These are phyloP conservation scores for Schizochytrium sp. DNA, from an alignment of 108 stramenopile species.

Conservation along the genomic window DNA sequence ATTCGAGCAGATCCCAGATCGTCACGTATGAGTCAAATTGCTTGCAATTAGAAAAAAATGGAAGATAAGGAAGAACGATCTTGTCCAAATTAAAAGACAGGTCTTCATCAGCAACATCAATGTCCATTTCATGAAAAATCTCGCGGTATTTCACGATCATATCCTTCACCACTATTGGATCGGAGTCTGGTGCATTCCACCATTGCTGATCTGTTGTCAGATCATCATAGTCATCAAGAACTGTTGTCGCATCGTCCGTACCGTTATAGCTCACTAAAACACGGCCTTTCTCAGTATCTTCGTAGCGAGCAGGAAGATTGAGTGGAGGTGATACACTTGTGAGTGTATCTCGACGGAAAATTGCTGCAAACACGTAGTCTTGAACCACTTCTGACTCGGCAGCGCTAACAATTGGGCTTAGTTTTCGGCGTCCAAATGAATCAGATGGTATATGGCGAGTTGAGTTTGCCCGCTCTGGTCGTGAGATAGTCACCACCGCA, in stretches of 20 bases:
- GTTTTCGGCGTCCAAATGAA: neutral
- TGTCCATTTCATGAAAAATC: conserved; percentile 78
- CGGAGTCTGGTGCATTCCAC: conserved; percentile 76
- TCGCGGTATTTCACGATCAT: conserved; percentile 82
- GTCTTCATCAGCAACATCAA: neutral
- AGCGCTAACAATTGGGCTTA: conserved; percentile 33
- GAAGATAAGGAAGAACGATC: conserved; percentile 83
- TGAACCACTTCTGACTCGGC: neutral
- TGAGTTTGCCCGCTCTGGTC: conserved; percentile 69
- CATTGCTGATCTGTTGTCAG: conserved; percentile 66
- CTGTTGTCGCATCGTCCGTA: conserved; percentile 63
- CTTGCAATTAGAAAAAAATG: conserved; percentile 85
- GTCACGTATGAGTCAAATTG: conserved; percentile 81
- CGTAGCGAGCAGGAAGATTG: conserved; percentile 85
- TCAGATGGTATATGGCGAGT: conserved; percentile 32
- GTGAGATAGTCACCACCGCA: conserved; percentile 73
- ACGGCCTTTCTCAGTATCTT: conserved; percentile 79
- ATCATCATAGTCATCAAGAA: conserved; percentile 61
- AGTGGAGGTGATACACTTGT: conserved; percentile 74
- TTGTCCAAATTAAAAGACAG: conserved; percentile 70
- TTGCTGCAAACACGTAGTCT: conserved; percentile 59
- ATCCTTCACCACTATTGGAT: conserved; percentile 71
- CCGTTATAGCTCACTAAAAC: conserved; percentile 81
- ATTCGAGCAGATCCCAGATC: conserved; percentile 65
- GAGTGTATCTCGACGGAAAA: conserved; percentile 42